Percentiles rank a stretch among this genome's conserved stretches.
These are phyloP conservation scores for Paraconiothyrium sp. DNA, from an alignment of 2,329 filamentous ascomycete genomes.

Conservation along the genomic window DNA sequence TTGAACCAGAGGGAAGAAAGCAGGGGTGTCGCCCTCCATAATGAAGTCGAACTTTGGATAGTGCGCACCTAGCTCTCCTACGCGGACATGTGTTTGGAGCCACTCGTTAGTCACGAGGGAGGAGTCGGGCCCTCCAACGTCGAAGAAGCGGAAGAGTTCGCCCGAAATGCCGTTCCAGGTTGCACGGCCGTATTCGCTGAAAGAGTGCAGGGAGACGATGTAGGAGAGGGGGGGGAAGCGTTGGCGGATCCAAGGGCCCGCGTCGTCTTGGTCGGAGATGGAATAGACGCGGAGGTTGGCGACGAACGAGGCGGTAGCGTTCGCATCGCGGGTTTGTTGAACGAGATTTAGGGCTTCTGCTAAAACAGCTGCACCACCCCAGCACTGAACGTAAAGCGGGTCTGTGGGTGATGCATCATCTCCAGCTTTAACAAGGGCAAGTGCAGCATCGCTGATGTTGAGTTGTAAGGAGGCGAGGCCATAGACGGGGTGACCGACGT, in stretches of 20 bases:
- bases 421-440: constrained; percentile 33
- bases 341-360: constrained; percentile 57
- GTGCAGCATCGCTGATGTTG: constrained; percentile 24
- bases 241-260: constrained; percentile 61
- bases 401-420: constrained; percentile 42
- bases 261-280: constrained; percentile 67
- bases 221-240: constrained; percentile 63
- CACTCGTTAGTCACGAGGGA: constrained; percentile 59
- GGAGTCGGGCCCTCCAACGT: constrained; percentile 56
- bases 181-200: constrained; percentile 60
- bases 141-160: constrained; percentile 42
- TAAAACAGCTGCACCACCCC: constrained; percentile 56
- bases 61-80: constrained; percentile 52
- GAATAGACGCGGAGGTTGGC: constrained; percentile 45
- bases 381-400: constrained; percentile 43
- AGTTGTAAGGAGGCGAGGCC: constrained; percentile 48
- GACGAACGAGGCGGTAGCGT: constrained; percentile 24
- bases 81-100: constrained; percentile 60
- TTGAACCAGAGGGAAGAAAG: constrained; percentile 54
- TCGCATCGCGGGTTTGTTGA: constrained; percentile 24
- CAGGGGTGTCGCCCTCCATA: constrained; percentile 60
- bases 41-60: constrained; percentile 57
- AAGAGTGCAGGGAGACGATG: constrained; percentile 62
- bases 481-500: constrained; percentile 50
- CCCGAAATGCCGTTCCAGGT: constrained; percentile 64